Base-by-base conservation (phyloP, 805 yeast genomes). In the Starmerella geochares region DNA sequence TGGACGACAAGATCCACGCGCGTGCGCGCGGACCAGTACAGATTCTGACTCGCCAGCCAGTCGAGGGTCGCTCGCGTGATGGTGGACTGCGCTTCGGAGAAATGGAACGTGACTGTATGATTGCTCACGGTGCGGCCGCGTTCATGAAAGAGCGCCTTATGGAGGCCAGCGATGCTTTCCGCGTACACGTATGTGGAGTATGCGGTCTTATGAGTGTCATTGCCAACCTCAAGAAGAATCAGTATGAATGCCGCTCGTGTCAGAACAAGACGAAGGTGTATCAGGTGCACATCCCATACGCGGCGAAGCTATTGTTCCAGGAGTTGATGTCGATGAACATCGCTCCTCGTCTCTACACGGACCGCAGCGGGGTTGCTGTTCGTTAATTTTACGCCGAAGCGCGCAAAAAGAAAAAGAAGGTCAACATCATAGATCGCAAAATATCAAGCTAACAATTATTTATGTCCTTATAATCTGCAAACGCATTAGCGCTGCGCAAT, bases 61-160 rank as follows among this genome's bases (percentile, higher is more conserved):
- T 88, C 55, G 97, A 90, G 71, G 98, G 98, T 80, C 81, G 98
- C 70, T 87, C 96, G 16, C 80, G 98, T 72, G 97, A 92, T 70
- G 98, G 98, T 79, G 98, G 98, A 61, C 75, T 90, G 67, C 86
- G 98, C 71, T 88, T 90, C 78, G 98, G 98, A 64, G 98, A 90
- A 70, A 92, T 92, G 99, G 99, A 92, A 72, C 86, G 99, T 74
- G 99, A 92, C 76, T 92, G 99, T 83, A 90, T 92, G 96, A 92
- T 92, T 75, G 98, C 99, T 2, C 97, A 92, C 66, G 99, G 99
- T 67, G 97, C 96, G 13, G 96, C 98, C 3, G 94, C 96, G 7
- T 90, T 92, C 74, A 77, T 92, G 72, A 87, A 90, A 69, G 99
- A 92, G 72, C 78, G 99, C 67, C 74, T 92, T 67, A 90, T 92